These are phyloP conservation scores for Dillenia turbinata DNA, from an alignment of 164 flowering plant species.

Conservation along the genomic window DNA sequence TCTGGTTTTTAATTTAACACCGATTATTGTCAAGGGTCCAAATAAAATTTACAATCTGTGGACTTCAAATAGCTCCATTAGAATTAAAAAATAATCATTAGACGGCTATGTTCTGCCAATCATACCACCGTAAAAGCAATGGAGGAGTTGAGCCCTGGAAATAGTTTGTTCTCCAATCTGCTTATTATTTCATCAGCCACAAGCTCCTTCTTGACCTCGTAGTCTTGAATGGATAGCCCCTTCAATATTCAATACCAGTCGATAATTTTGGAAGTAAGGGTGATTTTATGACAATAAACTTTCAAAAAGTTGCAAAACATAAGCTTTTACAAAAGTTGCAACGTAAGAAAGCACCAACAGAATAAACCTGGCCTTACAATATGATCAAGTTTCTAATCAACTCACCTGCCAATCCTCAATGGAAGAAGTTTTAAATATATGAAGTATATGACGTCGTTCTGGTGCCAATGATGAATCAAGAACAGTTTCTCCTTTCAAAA, in stretches of 20 bases:
- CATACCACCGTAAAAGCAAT: slow-evolving; percentile 82
- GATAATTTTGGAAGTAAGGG: too few species aligned
- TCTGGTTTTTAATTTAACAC: too few species aligned
- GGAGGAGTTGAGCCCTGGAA: slow-evolving; percentile 78
- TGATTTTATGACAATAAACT: too few species aligned
- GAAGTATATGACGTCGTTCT: slow-evolving; percentile 82
- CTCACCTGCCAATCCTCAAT: slow-evolving; percentile 94
- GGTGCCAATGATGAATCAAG: slow-evolving; percentile 94
- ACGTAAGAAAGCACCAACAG: not conserved
- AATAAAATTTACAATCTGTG: too few species aligned
- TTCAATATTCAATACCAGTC: slow-evolving; percentile 16
- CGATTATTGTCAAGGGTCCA: too few species aligned
- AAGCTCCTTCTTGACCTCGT: slow-evolving; percentile 75
- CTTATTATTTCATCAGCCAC: slow-evolving; percentile 78
- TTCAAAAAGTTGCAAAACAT: too few species aligned
- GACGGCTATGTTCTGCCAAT: too few species aligned
- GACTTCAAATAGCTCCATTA: too few species aligned
- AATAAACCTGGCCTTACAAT: not conserved
- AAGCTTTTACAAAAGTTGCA: not conserved
- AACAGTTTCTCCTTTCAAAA: slow-evolving; percentile 61
- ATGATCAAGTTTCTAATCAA: not conserved
- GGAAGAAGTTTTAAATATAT: slow-evolving; percentile 82
- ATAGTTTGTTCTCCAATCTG: slow-evolving; percentile 86
- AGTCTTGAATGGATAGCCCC: slow-evolving; percentile 75
- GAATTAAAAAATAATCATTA: too few species aligned